phyloP scores from a whole-genome alignment of 148 eudicot genomes.

The Arctostaphylos glauca region DNA sequence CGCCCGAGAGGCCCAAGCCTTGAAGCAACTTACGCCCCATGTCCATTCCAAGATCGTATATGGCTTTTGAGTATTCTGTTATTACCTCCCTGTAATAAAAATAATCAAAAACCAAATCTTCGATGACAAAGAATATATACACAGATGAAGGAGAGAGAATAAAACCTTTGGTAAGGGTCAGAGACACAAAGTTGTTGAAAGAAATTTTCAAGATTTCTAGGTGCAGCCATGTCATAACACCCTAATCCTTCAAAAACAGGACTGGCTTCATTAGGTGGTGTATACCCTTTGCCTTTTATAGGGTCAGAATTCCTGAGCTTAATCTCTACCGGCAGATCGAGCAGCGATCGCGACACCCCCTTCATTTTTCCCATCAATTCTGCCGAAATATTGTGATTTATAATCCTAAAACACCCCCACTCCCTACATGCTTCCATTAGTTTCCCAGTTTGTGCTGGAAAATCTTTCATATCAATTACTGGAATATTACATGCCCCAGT shows the following conservation, averaged over 20 bases:
- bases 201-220: conserved; percentile 11
- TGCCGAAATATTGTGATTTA: conserved; percentile 19
- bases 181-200: conserved; percentile 25
- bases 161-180: conserved; percentile 25
- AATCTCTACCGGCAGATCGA: conserved; percentile 27
- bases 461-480: conserved; percentile 4
- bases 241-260: conserved; percentile 20
- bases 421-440: conserved; percentile 23
- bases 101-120: neutral
- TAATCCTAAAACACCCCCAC: conserved; percentile 28
- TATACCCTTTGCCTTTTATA: conserved; percentile 16
- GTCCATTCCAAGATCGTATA: conserved; percentile 21
- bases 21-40: conserved; percentile 21
- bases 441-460: conserved; percentile 2
- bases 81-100: conserved; percentile 25
- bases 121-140: no score
- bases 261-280: conserved; percentile 1
- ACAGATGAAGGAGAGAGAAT: neutral
- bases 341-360: conserved; percentile 5
- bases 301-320: conserved; percentile 14
- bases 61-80: conserved; percentile 14
- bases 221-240: conserved; percentile 22
- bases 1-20: conserved; percentile 30
- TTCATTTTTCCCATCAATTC: conserved; percentile 23
- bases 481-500: neutral